phyloP scores from a whole-genome alignment of 345 rosid species.

The Populus davidiana region DNA sequence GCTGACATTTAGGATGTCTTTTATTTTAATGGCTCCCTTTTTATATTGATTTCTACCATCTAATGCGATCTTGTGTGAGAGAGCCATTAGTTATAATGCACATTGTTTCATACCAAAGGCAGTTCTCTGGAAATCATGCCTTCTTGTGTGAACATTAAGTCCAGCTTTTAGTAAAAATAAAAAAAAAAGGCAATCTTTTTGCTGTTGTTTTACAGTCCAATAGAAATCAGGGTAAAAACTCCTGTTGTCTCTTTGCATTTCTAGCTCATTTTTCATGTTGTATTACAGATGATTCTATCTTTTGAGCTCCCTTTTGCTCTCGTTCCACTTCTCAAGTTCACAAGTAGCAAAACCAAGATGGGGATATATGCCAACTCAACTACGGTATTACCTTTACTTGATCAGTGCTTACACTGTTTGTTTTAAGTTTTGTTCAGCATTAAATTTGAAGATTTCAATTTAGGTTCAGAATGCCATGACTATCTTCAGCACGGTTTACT shows the following conservation, averaged over 20 bases:
- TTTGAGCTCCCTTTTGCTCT: constrained; percentile 94
- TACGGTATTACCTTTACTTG: constrained; percentile 35
- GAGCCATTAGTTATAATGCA: too few species aligned
- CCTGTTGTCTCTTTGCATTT: not conserved
- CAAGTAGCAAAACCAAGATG: constrained; percentile 87
- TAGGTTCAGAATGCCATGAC: not conserved
- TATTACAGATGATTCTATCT: constrained; percentile 80
- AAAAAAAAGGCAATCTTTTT: too few species aligned
- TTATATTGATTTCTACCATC: too few species aligned
- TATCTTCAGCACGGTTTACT: not conserved
- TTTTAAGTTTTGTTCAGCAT: not conserved
- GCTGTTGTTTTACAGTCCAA: not conserved
- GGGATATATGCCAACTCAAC: constrained; percentile 58
- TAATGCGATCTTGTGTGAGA: too few species aligned
- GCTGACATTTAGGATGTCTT: too few species aligned
- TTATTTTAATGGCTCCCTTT: too few species aligned
- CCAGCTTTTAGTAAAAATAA: too few species aligned
- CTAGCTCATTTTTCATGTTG: constrained; percentile 3
- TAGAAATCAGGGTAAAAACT: not conserved
- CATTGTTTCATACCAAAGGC: too few species aligned
- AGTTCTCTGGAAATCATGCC: too few species aligned
- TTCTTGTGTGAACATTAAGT: too few species aligned
- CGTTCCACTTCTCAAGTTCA: constrained; percentile 91
- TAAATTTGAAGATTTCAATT: not conserved
- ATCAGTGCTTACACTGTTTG: not conserved